Base-by-base conservation (phyloP, 352 stramenopile species). In the Lagenidium giganteum region DNA sequence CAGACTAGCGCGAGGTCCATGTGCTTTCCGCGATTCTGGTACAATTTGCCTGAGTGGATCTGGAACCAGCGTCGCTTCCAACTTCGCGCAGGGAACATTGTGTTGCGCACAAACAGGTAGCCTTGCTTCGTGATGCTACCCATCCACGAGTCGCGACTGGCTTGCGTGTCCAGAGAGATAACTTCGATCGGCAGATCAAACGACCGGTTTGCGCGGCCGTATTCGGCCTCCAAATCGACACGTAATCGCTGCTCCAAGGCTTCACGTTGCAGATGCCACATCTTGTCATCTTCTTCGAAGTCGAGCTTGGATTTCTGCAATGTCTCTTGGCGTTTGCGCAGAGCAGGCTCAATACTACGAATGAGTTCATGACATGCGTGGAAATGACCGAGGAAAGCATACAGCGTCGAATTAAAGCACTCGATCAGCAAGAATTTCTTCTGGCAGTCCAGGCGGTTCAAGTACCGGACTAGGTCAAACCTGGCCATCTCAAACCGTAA, bases 11-110 rank as follows among this genome's bases (percentile, higher is more conserved):
- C 61, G 12, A 86, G 14, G 40, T 78, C 81, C 44, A 76, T 72
- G 44, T 89, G 59, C 18, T 78, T 82, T 4, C 67, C 58, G 9
- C 48, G 42, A 13, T 67, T 83, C 34, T 84, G 72, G 17, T 86
- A 89, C 20, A 89, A 51, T 26, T 89, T 89, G 18, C 77, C 73
- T 8, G 54, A 59, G 61, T 87, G 70, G 45, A 88, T 88, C 42
- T 88, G 68, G 54, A 85, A 88, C 76, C 76, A 88, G 8, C 70
- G 62, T 14, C 76, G 68, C 51, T 88, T 88, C 73, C 74, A 88
- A 35, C 67, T 86, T 23, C 76, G 64, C 14, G 73, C 57, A 21
- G 76, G 73, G 45, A 88, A 88, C 32, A 85, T 59, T 5, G 70
- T 62, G 46, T 78, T 85, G 40, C 76, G 76, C n/a, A 87, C 64